Evolutionary conservation across 768 basidiomycete species (phyloP).

Genomic region (Suillus spraguei): DNA sequence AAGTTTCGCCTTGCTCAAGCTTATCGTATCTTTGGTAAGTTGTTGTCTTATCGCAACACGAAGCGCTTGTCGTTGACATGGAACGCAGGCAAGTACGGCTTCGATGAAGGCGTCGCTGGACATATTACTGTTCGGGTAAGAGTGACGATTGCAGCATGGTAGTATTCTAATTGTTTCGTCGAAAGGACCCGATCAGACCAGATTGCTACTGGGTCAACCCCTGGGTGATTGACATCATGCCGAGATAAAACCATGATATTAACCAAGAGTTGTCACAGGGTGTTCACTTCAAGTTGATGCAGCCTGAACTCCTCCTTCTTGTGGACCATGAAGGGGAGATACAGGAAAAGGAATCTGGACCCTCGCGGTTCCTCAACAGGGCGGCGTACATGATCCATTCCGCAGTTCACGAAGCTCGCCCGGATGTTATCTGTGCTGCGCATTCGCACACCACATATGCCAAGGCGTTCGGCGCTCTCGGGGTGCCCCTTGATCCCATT

Average conservation of each 20-base stretch:
- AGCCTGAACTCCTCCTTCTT: constrained; percentile 45
- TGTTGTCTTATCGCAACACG: not conserved
- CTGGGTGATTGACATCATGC: constrained; percentile 31
- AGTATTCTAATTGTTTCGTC: too few species aligned
- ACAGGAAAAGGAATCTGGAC: constrained; percentile 34
- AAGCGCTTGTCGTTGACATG: constrained; percentile 19
- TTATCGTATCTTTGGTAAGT: constrained; percentile 46
- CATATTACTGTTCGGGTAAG: too few species aligned
- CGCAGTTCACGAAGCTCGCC: too few species aligned
- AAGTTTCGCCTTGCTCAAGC: constrained; percentile 50
- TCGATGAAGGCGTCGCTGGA: constrained; percentile 50
- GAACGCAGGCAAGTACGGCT: constrained; percentile 36
- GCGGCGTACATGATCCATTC: constrained; percentile 42
- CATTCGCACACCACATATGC: constrained; percentile 38
- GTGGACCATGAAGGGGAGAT: constrained; percentile 43
- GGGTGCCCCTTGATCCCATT: constrained; percentile 32
- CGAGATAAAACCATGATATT: constrained; percentile 1
- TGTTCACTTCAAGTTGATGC: constrained; percentile 48
- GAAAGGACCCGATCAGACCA: too few species aligned
- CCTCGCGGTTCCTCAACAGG: constrained; percentile 35
- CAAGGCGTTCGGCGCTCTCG: constrained; percentile 40
- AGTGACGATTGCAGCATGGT: too few species aligned
- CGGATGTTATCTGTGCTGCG: too few species aligned
- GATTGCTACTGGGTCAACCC: constrained; percentile 56
- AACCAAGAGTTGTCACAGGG: constrained; percentile 32